phyloP scores from a whole-genome alignment of 1,284 basidiomycete genomes.

The Crucibulum cyathiforme region DNA sequence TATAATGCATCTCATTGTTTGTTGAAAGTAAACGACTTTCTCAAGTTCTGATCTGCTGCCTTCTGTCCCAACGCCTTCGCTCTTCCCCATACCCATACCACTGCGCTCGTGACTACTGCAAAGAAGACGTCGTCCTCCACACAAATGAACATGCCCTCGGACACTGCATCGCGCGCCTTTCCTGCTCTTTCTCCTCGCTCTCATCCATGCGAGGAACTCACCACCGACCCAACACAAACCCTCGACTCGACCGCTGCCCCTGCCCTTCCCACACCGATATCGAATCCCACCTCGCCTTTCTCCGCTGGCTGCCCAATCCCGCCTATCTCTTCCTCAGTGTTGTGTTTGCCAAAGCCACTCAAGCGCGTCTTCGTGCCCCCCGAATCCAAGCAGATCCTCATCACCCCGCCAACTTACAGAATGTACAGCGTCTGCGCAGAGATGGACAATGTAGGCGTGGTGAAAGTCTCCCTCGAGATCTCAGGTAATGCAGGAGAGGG shows the following conservation, averaged over 20 bases:
- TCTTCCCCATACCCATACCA: no score
- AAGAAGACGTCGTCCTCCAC: conserved; percentile 92
- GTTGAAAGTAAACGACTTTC: no score
- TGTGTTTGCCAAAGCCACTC: conserved; percentile 95
- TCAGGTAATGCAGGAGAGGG: conserved; percentile 64
- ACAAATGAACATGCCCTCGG: conserved; percentile 98
- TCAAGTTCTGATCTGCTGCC: no score
- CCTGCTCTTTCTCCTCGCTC: conserved; percentile 6
- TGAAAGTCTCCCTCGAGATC: conserved; percentile 82
- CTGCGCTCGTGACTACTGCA: no score
- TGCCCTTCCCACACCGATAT: conserved; percentile 83
- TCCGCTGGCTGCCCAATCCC: conserved; percentile 71
- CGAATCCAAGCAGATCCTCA: conserved; percentile 80
- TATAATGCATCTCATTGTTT: no score
- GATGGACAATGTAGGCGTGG: conserved; percentile 90
- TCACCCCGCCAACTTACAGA: conserved; percentile 95
- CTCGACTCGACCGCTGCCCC: conserved; percentile 80
- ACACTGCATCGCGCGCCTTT: conserved; percentile 67
- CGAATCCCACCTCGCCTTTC: conserved; percentile 76
- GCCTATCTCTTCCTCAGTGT: conserved; percentile 94
- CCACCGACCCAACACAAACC: conserved; percentile 28
- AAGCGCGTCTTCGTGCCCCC: conserved; percentile 91
- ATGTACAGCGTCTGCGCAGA: conserved; percentile 98
- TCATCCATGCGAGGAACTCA: no score
- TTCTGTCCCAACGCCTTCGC: no score